Evolutionary conservation across 1,139 yeast species (phyloP).

Genomic region (Zygoascus sp.): DNA sequence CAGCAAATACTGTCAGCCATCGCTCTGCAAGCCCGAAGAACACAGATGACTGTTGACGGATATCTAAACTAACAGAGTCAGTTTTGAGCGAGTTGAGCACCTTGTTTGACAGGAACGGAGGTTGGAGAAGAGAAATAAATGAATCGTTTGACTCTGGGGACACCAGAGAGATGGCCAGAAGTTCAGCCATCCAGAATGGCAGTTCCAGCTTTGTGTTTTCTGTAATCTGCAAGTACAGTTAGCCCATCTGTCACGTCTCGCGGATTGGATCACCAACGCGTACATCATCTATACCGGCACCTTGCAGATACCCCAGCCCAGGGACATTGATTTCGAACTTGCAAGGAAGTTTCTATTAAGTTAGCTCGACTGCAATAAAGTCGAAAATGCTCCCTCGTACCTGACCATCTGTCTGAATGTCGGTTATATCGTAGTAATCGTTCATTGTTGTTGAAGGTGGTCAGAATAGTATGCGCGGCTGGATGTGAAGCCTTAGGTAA

Average conservation of each 20-base stretch:
- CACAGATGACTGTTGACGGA: conserved; percentile 61
- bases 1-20: conserved; percentile 70
- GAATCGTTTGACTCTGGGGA: conserved; percentile 43
- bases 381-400: conserved; percentile 29
- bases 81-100: conserved; percentile 81
- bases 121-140: conserved; percentile 65
- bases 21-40: conserved; percentile 65
- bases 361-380: conserved; percentile 13
- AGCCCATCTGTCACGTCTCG: neutral
- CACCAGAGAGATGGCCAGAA: conserved; percentile 49
- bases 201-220: conserved; percentile 68
- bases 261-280: conserved; percentile 15
- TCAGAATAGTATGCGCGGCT: neutral
- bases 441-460: conserved; percentile 18
- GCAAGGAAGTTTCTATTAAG: conserved; percentile 63
- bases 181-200: conserved; percentile 87
- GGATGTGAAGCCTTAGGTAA: too few relatives aligned
- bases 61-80: conserved; percentile 61
- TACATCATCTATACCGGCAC: conserved; percentile 59
- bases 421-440: conserved; percentile 78
- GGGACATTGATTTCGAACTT: conserved; percentile 74
- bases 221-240: conserved; percentile 35
- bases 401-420: conserved; percentile 69
- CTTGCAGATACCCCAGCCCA: conserved; percentile 83
- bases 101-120: conserved; percentile 57